Percentiles rank a stretch among this genome's conserved stretches.
These are phyloP conservation scores for Rhizopogon sp. DNA, from an alignment of 768 basidiomycete genomes.

Conservation along the genomic window DNA sequence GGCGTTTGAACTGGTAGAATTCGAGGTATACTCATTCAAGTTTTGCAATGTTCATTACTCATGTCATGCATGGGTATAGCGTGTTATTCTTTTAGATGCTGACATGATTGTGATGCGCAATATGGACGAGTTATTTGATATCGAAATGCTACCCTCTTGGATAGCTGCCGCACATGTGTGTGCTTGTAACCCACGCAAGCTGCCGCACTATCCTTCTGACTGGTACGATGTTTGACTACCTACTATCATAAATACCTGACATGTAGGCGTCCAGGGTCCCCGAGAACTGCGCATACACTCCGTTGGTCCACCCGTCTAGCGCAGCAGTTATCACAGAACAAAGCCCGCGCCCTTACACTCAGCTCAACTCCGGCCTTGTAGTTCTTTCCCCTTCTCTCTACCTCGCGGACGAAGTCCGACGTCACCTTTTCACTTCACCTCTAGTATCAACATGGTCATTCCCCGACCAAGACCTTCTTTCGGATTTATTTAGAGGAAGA, in stretches of 20 bases:
- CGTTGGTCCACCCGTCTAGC: conserved; percentile 40
- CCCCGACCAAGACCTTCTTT: conserved; percentile 90
- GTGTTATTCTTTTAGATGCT: conserved; percentile 76
- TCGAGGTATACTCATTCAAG: conserved; percentile 44
- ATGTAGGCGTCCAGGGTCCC: conserved; percentile 59
- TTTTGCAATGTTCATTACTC: neutral
- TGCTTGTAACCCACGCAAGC: conserved; percentile 86
- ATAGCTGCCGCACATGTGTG: conserved; percentile 91
- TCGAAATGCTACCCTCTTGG: conserved; percentile 54
- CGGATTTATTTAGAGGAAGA: conserved; percentile 69
- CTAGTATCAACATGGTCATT: conserved; percentile 59
- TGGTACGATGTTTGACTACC: conserved; percentile 44
- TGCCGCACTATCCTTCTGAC: conserved; percentile 83
- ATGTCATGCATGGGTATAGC: conserved; percentile 33
- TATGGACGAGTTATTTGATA: conserved; percentile 71
- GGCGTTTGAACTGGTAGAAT: conserved; percentile 64
- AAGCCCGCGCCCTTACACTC: conserved; percentile 71
- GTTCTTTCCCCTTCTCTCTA: conserved; percentile 70
- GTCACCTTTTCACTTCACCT: conserved; percentile 40
- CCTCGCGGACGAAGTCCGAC: conserved; percentile 47
- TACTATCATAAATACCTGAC: neutral
- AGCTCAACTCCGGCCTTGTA: conserved; percentile 88
- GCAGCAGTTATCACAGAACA: conserved; percentile 34
- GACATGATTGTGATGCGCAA: conserved; percentile 84
- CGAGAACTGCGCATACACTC: conserved; percentile 83